A percentile compares a stretch with the other conserved stretches of the same genome.
Conservation (phyloP, 179 eudicot species). For the Dionaea muscipula region DNA sequence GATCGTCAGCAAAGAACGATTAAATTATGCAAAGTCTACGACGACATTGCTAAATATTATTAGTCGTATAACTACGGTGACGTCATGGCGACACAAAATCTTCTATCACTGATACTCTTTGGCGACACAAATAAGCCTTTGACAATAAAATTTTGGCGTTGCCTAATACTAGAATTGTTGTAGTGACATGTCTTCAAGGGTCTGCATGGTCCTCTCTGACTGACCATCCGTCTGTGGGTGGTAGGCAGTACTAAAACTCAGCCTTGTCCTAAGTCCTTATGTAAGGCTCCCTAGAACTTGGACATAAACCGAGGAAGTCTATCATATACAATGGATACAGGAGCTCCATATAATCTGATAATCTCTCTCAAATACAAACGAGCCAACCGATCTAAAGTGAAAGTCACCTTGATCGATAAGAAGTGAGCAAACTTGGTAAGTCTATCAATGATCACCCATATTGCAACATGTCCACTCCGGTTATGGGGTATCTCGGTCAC, state of each 20-base stretch:
- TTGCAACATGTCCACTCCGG: not conserved
- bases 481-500: not conserved
- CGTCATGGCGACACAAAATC: no score
- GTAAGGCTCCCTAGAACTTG: not conserved
- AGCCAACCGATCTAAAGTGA: not conserved
- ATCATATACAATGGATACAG: conserved; percentile 1
- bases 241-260: conserved; percentile 1
- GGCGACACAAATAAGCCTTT: no score
- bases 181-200: conserved; percentile 8
- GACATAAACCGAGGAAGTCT: conserved; percentile 3
- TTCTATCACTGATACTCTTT: no score
- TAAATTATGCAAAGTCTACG: no score
- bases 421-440: conserved; percentile 9
- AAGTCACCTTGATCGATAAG: not conserved
- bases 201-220: conserved; percentile 11
- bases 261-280: not conserved
- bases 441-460: conserved; percentile 5
- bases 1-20: no score
- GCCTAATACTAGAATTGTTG: no score
- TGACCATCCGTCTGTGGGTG: no score
- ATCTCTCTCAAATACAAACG: not conserved
- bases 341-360: not conserved
- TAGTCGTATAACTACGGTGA: no score
- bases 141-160: no score
- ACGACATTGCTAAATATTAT: no score